Evolutionary conservation across 306 rosid genomes (phyloP).

Genomic region (Amphicarpaea edgeworthii): DNA sequence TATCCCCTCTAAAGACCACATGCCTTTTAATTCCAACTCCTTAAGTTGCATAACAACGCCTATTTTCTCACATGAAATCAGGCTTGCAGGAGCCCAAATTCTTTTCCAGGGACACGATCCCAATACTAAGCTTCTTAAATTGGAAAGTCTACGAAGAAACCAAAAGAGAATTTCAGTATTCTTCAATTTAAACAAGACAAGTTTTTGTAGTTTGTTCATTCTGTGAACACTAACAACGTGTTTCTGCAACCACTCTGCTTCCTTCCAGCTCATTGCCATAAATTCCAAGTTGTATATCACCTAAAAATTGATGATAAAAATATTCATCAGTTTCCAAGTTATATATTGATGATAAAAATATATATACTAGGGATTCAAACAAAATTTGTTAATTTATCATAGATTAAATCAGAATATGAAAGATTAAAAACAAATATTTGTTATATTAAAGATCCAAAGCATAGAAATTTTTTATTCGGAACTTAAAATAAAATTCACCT

Average conservation of each 20-base stretch:
- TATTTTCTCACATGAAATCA: neutral
- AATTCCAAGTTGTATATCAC: constrained; percentile 2
- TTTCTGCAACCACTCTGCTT: constrained; percentile 3
- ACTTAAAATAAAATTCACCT: neutral
- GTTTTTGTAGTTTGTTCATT: neutral
- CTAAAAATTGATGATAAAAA: too few species aligned
- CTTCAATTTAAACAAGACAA: neutral
- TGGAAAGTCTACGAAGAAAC: constrained; percentile 33
- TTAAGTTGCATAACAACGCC: constrained; percentile 28
- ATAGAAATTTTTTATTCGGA: too few species aligned
- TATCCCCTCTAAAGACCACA: neutral
- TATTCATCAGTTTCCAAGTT: too few species aligned
- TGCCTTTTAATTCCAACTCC: neutral
- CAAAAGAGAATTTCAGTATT: neutral
- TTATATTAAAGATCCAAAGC: too few species aligned
- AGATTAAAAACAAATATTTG: too few species aligned
- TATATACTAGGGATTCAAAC: too few species aligned
- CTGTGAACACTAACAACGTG: neutral
- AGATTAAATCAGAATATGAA: too few species aligned
- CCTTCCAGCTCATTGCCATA: neutral
- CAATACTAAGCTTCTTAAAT: neutral
- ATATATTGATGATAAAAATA: too few species aligned
- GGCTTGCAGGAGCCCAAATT: neutral
- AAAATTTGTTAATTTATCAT: too few species aligned
- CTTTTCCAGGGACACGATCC: neutral